Base-by-base conservation (phyloP, 1,139 yeast species). In the Saccharomyces uvarum region DNA sequence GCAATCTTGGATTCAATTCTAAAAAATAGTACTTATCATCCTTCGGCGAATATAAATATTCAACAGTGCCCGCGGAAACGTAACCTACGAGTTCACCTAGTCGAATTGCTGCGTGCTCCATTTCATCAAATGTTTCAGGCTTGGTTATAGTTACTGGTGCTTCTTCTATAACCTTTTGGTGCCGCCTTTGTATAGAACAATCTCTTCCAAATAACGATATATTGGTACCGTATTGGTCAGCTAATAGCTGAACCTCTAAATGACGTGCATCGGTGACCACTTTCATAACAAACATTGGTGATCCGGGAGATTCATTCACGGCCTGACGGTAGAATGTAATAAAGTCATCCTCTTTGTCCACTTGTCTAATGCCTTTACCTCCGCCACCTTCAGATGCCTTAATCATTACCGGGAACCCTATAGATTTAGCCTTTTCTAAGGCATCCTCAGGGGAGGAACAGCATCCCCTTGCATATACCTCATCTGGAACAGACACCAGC, bases 381-480 rank as follows among this genome's bases (percentile, higher is more conserved):
- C 97, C 97, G 75, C 97, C 97, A 78, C 97, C 97, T 83, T 90
- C 97, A 57, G 96, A 88, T 47, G 97, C 97, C 73, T 90, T 90
- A 66, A 90, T 82, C 97, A 90, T 90, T 53, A 90, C 95, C 48
- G 97, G 97, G 78, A 90, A 90, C 2, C 99, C 98, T 65, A 93
- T 91, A 68, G 80, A 72, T 65, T 77, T 81, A 56, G 98, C 98
- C 71, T 86, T 88, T 51, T 65, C 79, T 56, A 91, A 78, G 59
- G 98, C 99, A 67, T 91, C 96, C 68, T 86, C 95, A 51, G 98
- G 91, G 49, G 84, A 77, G 9, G 77, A 74, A 69, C 91, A 88
- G 74, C 98, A 91, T 63, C 99, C 98, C 73, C 87, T 77, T 61
- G 84, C 81, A 70, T 95, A 93, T 47, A 87, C 79, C 3, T 79